Evolutionary conservation across 768 basidiomycete genomes (phyloP).

Genomic region (Mycena venus): DNA sequence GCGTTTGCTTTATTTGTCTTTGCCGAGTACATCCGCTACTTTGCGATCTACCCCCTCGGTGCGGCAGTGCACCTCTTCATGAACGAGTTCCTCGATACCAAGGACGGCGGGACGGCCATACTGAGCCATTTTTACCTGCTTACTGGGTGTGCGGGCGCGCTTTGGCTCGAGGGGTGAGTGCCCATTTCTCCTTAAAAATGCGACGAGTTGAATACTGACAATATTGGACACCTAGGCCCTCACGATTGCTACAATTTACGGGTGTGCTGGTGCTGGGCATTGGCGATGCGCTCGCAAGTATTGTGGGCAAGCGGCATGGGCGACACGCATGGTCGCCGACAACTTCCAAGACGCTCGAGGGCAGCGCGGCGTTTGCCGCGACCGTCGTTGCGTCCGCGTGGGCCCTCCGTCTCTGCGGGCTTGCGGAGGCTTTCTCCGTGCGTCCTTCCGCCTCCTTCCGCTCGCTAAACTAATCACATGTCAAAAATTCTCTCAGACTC

Average conservation of each 20-base stretch:
- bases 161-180: slow-evolving; percentile 96
- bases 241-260: slow-evolving; percentile 71
- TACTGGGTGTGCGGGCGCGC: slow-evolving; percentile 92
- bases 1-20: slow-evolving; percentile 97
- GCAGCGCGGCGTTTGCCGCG: slow-evolving; percentile 83
- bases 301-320: slow-evolving; percentile 90
- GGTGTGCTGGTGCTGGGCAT: slow-evolving; percentile 92
- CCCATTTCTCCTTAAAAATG: neutral
- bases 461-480: neutral
- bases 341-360: slow-evolving; percentile 92
- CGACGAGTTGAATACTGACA: neutral
- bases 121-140: slow-evolving; percentile 97
- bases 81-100: slow-evolving; percentile 96
- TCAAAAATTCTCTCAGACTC: slow-evolving; percentile 58
- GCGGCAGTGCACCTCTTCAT: slow-evolving; percentile 95
- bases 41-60: slow-evolving; percentile 97
- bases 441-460: slow-evolving; percentile 42
- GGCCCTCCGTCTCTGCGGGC: slow-evolving; percentile 76
- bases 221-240: slow-evolving; percentile 49
- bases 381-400: slow-evolving; percentile 81
- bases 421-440: slow-evolving; percentile 85
- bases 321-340: slow-evolving; percentile 86
- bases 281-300: slow-evolving; percentile 91
- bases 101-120: slow-evolving; percentile 96
- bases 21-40: slow-evolving; percentile 97